Base-by-base conservation (phyloP, 768 basidiomycete genomes). In the Podaxis rugospora region DNA sequence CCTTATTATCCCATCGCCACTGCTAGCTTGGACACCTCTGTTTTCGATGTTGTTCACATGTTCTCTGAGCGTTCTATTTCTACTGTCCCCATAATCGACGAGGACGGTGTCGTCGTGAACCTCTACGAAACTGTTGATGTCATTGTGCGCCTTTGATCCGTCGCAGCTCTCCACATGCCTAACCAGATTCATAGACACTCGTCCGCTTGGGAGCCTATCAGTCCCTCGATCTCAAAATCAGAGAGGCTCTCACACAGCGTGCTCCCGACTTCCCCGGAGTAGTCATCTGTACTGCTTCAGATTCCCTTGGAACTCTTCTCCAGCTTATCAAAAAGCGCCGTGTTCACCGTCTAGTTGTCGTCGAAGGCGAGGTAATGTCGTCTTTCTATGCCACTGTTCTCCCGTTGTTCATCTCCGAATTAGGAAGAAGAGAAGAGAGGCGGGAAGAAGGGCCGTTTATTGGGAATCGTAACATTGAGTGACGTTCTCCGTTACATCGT, bases 101-200 rank as follows among this genome's bases (percentile, higher is more conserved):
- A 90, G 61, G 83, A 93, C 6, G 96, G 96, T 7, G 83, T 95
- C 56, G 97, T 99, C 44, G 83, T 98, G 65, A 95, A 99, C 70
- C 75, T 99, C 51, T 99, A 98, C 71, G 97, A 99, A 75, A 98
- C 97, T 4, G 97, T 99, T 23, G 97, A 99, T 78, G 96, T 99
- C 53, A 96, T 98, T 63, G 95, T 97, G 73, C 68, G 89, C 80
- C 72, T 55, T 32, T 56, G 62, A 62, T 46, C 25, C 32, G 35
- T 14, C 23, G 40, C n/a, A 50, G 28, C 53, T 52, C 11, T 35
- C 6, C n/a, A 35, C 28, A 54, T 44, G 39, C 61, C 54, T 64
- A 52, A 46, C 36, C 50, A n/a, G 49, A 51, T 65, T 60, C 44
- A 23, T 69, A 98, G 94, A 97, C 95, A 5, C 87, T 99, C 28